Conservation (phyloP, 768 basidiomycete species). For the Royoungia palumana region DNA sequence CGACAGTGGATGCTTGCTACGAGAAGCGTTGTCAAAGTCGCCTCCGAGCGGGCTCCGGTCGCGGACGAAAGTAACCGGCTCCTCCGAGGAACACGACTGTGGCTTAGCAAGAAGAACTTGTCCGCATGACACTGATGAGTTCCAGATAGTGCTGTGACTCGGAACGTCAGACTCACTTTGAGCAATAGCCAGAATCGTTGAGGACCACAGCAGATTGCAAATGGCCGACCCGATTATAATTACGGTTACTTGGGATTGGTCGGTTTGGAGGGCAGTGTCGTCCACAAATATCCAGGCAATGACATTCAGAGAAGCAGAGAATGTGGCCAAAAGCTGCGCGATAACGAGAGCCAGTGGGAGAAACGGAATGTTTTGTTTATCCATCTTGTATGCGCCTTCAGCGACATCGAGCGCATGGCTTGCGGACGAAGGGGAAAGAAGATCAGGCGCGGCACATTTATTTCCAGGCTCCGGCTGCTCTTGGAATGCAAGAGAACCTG, state of each 20-base stretch:
- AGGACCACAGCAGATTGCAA: conserved; percentile 26
- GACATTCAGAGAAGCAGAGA: conserved; percentile 24
- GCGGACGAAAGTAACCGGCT: not conserved
- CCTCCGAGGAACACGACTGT: conserved; percentile 9
- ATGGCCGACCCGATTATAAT: conserved; percentile 14
- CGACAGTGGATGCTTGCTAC: conserved; percentile 1
- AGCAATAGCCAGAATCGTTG: conserved; percentile 14
- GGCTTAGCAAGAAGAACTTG: conserved; percentile 22
- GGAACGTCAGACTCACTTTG: conserved; percentile 26
- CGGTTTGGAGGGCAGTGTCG: not conserved
- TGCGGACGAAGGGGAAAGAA: conserved; percentile 4
- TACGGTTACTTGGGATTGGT: conserved; percentile 4
- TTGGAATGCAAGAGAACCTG: conserved; percentile 25
- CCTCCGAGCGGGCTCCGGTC: not conserved
- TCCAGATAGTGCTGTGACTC: not conserved
- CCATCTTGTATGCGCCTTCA: not conserved
- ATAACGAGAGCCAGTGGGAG: conserved; percentile 13
- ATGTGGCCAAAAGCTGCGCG: conserved; percentile 21
- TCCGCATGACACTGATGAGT: not conserved
- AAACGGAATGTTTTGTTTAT: not conserved
- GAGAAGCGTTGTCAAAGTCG: not conserved
- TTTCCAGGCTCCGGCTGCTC: not conserved
- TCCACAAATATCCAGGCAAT: conserved; percentile 10
- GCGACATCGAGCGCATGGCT: not conserved
- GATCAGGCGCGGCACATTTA: not conserved